Evolutionary conservation across 352 stramenopile species (phyloP).

Genomic region (Phytophthora aleatoria): DNA sequence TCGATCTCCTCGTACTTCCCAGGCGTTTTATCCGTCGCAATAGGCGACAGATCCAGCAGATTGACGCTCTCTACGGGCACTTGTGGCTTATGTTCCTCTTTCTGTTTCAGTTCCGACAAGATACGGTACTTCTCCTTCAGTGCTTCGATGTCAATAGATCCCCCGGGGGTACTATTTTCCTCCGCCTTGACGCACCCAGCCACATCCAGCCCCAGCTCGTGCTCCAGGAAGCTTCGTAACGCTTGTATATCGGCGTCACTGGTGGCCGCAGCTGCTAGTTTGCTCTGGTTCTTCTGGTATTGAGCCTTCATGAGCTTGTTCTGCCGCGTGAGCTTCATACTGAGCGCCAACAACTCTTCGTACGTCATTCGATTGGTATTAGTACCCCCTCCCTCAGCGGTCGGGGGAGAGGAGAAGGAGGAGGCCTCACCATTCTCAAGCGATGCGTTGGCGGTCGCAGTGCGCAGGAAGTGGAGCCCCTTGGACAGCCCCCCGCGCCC

Average conservation of each 20-base stretch:
- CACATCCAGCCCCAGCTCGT: slow-evolving; percentile 77
- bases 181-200: slow-evolving; percentile 43
- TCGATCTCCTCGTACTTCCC: slow-evolving; percentile 64
- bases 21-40: slow-evolving; percentile 20
- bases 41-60: slow-evolving; percentile 51
- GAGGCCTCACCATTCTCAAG: slow-evolving; percentile 26
- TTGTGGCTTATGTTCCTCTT: slow-evolving; percentile 16
- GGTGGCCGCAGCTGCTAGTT: slow-evolving; percentile 39
- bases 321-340: slow-evolving; percentile 89
- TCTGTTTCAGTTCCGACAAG: slow-evolving; percentile 43
- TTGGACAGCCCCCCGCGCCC: slow-evolving; percentile 74
- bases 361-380: slow-evolving; percentile 61
- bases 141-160: slow-evolving; percentile 49
- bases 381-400: slow-evolving; percentile 12
- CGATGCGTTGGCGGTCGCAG: slow-evolving; percentile 24
- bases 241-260: slow-evolving; percentile 55
- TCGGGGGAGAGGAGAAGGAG: background rate
- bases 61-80: slow-evolving; percentile 38
- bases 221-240: slow-evolving; percentile 58
- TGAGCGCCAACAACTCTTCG: slow-evolving; percentile 82
- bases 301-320: slow-evolving; percentile 89
- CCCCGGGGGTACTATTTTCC: slow-evolving; percentile 13
- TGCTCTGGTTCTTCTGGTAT: slow-evolving; percentile 78
- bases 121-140: slow-evolving; percentile 60
- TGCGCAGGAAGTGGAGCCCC: slow-evolving; percentile 79